Base-by-base conservation (phyloP, 306 rosid genomes). In the Cucurbita maxima region DNA sequence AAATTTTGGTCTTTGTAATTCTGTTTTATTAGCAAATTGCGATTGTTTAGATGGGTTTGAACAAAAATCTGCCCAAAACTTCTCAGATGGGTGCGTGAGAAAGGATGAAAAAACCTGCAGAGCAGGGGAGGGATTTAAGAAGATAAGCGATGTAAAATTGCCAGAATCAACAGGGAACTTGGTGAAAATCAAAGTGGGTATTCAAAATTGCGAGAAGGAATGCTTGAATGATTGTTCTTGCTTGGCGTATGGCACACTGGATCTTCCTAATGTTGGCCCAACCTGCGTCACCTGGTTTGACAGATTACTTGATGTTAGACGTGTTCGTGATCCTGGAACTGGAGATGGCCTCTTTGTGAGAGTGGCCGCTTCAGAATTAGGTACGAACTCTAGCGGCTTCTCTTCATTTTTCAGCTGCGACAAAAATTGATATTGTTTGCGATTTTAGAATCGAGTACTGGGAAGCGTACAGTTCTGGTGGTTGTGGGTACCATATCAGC, bases 161-260 rank as follows among this genome's bases (percentile, higher is more conserved):
- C 79, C 79, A 0, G 75, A 67, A 55, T 19, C 79, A 6, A 20
- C 48, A 5, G 4, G 75, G 20, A 8, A 20, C 3, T 43, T 16
- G 0, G 69, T 74, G 45, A 71, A 71, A 25, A 11, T 66, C 0
- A 2, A 34, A 7, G 5, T 76, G 69, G 71, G 48, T 44, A 44
- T 37, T 11, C 59, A 66, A 40, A 7, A 25, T 3, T 84, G 85
- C 51, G 25, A 10, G 44, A 12, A 15, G 9, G 40, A 37, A 8
- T 84, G 85, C 68, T 50, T 77, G 14, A 47, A 41, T 8, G 72
- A 81, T 44, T 84, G 88, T 30, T 22, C 67, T 45, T 84, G 85
- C 61, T 4, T 37, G 40, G 83, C 83, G 7, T 81, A 57, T 61
- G 73, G 71, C 0, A 77, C 11, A 62, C 48, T 75, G 19, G 16